Percentiles rank a stretch among this genome's conserved stretches.
These are phyloP conservation scores for Suillus variegatus DNA, from an alignment of 768 basidiomycete species.

Conservation along the genomic window DNA sequence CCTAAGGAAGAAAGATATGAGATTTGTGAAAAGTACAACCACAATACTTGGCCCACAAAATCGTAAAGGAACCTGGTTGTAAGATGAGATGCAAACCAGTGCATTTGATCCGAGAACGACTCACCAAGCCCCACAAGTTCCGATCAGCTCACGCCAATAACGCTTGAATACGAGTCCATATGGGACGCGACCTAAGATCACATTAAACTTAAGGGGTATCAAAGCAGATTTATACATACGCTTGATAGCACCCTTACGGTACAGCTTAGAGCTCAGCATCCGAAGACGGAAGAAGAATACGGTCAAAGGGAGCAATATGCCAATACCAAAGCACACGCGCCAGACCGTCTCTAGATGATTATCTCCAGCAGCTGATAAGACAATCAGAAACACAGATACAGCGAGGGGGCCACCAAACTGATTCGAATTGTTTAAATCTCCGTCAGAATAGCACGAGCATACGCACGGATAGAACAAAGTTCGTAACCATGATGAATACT, in stretches of 20 bases:
- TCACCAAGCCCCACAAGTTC: constrained; percentile 74
- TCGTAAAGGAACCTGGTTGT: constrained; percentile 65
- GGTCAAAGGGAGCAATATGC: constrained; percentile 60
- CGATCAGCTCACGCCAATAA: constrained; percentile 71
- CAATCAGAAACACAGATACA: constrained; percentile 66
- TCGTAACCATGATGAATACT: constrained; percentile 79
- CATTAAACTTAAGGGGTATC: not conserved
- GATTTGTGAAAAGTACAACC: not conserved
- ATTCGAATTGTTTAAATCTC: constrained; percentile 10
- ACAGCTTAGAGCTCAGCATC: constrained; percentile 70
- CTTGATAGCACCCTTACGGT: constrained; percentile 65
- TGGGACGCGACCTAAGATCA: constrained; percentile 52
- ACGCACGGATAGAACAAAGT: constrained; percentile 64
- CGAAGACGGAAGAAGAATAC: constrained; percentile 74
- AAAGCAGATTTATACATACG: constrained; percentile 30
- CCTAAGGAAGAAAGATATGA: constrained; percentile 32
- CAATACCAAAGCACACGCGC: constrained; percentile 68
- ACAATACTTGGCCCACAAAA: constrained; percentile 41
- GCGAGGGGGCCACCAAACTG: constrained; percentile 70
- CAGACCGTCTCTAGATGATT: constrained; percentile 64
- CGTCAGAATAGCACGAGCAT: not conserved
- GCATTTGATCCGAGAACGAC: constrained; percentile 14
- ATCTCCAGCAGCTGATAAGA: constrained; percentile 64
- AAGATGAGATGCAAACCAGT: constrained; percentile 7
- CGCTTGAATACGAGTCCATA: constrained; percentile 58